A percentile compares a stretch with the other conserved stretches of the same genome.
phyloP scores from a whole-genome alignment of 306 rosid species.

The Cotoneaster glaucophyllus region DNA sequence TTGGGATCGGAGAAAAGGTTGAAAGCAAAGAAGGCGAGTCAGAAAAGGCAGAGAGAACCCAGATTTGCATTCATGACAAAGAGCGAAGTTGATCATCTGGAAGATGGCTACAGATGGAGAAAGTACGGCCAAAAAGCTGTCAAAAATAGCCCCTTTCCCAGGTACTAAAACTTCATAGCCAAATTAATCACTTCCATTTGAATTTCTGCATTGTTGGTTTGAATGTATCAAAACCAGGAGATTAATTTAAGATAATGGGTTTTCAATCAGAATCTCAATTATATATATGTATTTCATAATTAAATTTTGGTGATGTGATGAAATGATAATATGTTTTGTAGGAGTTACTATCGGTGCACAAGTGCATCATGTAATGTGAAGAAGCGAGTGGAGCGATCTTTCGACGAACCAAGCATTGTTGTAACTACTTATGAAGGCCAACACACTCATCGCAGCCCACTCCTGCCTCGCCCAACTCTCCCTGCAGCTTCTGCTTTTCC shows the following conservation, averaged over 20 bases:
- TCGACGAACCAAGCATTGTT: conserved; percentile 62
- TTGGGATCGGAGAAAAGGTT: conserved; percentile 39
- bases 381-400: conserved; percentile 86
- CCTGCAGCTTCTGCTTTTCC: conserved; percentile 8
- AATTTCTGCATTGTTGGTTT: not conserved
- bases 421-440: conserved; percentile 95
- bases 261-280: not conserved
- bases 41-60: conserved; percentile 74
- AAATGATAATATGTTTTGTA: not conserved
- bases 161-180: conserved; percentile 37
- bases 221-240: not conserved
- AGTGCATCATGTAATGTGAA: conserved; percentile 76
- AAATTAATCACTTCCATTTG: not conserved
- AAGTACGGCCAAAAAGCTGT: conserved; percentile 99
- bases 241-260: not conserved
- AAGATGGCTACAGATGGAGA: conserved; percentile 99
- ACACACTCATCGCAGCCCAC: conserved; percentile 73
- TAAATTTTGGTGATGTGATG: not conserved
- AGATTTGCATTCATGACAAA: conserved; percentile 96
- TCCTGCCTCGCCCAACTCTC: conserved; percentile 44
- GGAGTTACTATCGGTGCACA: conserved; percentile 99
- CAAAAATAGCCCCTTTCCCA: conserved; percentile 89
- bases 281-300: not conserved
- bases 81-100: conserved; percentile 97
- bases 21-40: conserved; percentile 66